A percentile compares a stretch with the other conserved stretches of the same genome.
Conservation (phyloP, 345 rosid genomes). For the Leavenworthia alabamica region DNA sequence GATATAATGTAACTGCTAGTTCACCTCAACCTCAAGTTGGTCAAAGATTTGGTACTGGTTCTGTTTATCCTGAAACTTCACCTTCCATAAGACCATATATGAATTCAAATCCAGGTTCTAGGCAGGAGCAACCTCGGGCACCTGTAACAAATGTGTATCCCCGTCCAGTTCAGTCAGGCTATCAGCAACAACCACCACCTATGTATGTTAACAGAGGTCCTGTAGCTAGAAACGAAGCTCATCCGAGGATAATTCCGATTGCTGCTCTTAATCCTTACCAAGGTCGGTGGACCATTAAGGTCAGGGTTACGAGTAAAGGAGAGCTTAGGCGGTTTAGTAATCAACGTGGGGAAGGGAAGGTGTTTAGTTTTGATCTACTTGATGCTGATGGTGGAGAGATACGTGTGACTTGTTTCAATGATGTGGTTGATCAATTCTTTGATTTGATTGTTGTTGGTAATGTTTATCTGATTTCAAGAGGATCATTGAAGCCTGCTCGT, state of each 20-base stretch:
- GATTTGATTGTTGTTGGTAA: slow-evolving; percentile 68
- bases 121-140: slow-evolving; percentile 39
- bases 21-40: slow-evolving; percentile 29
- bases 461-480: slow-evolving; percentile 73
- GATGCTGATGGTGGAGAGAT: slow-evolving; percentile 92
- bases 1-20: slow-evolving; percentile 29
- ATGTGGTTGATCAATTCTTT: slow-evolving; percentile 75
- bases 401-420: slow-evolving; percentile 83
- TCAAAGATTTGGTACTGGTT: slow-evolving; percentile 32
- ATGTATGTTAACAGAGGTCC: slow-evolving; percentile 66
- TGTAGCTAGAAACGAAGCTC: slow-evolving; percentile 62
- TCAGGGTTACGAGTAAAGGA: slow-evolving; percentile 74
- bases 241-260: slow-evolving; percentile 65
- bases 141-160: slow-evolving; percentile 25
- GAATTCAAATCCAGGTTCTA: slow-evolving; percentile 33
- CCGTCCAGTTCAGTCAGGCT: slow-evolving; percentile 33
- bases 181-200: slow-evolving; percentile 55
- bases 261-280: slow-evolving; percentile 85
- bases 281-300: slow-evolving; percentile 88
- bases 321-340: slow-evolving; percentile 69
- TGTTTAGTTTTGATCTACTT: slow-evolving; percentile 85
- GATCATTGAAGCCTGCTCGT: slow-evolving; percentile 73
- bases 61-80: too few species aligned
- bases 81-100: slow-evolving; percentile 27
- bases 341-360: slow-evolving; percentile 80